Percentiles rank a stretch among this genome's conserved stretches.
Evolutionary conservation across 345 rosid genomes (phyloP).

Genomic region (Hevea brasiliensis): DNA sequence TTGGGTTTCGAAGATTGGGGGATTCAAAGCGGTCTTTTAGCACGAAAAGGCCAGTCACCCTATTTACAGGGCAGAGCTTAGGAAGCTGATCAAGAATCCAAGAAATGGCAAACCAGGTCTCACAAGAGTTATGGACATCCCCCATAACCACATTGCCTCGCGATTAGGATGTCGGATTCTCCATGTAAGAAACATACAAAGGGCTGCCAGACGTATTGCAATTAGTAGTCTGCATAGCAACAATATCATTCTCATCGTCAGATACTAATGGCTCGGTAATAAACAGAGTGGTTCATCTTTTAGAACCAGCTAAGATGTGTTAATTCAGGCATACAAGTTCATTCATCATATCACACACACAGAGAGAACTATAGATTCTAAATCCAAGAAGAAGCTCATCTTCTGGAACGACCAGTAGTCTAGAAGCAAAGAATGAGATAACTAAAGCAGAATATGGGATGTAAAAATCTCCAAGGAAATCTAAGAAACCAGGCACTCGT

Average conservation of each 20-base stretch:
- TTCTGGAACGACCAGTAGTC: neutral
- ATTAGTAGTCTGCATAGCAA: conserved; percentile 52
- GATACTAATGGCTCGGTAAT: neutral
- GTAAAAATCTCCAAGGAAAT: no score
- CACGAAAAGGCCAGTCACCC: conserved; percentile 64
- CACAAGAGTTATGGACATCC: conserved; percentile 70
- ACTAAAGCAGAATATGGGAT: neutral
- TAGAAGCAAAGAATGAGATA: neutral
- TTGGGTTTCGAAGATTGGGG: conserved; percentile 71
- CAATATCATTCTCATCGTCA: conserved; percentile 5
- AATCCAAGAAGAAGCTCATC: neutral
- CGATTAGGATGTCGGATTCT: conserved; percentile 66
- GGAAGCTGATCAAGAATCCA: conserved; percentile 81
- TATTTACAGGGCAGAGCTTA: conserved; percentile 76
- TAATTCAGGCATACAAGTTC: neutral
- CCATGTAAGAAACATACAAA: conserved; percentile 68
- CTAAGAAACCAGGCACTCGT: no score
- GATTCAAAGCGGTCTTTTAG: conserved; percentile 66
- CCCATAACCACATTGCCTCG: conserved; percentile 80
- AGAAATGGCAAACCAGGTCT: conserved; percentile 80
- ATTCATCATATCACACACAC: neutral
- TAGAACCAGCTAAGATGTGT: neutral
- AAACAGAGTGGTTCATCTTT: neutral
- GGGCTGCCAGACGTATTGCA: conserved; percentile 55
- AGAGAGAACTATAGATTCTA: neutral